Evolutionary conservation across 345 rosid genomes (phyloP).

Genomic region (Stellera chamaejasme): DNA sequence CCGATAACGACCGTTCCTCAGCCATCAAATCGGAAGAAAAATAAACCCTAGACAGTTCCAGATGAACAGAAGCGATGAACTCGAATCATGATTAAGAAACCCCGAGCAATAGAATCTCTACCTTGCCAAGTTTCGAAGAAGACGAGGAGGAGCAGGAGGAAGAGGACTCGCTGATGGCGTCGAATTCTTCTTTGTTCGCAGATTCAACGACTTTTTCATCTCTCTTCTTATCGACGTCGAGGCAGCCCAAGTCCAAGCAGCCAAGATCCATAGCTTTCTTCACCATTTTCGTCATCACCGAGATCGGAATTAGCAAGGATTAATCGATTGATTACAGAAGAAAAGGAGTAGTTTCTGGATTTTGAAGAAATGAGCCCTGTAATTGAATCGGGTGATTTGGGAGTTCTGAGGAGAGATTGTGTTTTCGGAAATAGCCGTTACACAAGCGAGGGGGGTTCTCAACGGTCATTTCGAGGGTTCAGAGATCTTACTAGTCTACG

Average conservation of each 20-base stretch:
- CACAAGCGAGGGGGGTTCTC: background rate
- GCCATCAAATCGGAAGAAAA: background rate
- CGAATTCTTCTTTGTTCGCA: slow-evolving; percentile 15
- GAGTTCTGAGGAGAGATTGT: background rate
- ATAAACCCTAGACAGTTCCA: slow-evolving; percentile 3
- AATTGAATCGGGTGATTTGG: no score
- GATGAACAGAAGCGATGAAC: slow-evolving; percentile 6
- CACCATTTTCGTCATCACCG: background rate
- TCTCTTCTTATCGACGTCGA: slow-evolving; percentile 28
- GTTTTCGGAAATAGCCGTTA: slow-evolving; percentile 24
- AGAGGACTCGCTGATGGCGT: slow-evolving; percentile 15
- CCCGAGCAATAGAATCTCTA: background rate
- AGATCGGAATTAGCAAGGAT: background rate
- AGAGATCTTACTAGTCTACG: no score
- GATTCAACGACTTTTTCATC: slow-evolving; percentile 16
- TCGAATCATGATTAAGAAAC: slow-evolving; percentile 6
- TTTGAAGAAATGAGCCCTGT: background rate
- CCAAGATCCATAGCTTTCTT: slow-evolving; percentile 52
- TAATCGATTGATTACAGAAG: background rate
- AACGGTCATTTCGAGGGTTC: slow-evolving; percentile 15
- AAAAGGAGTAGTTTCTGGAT: background rate
- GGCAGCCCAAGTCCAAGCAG: slow-evolving; percentile 61
- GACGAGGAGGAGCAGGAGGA: no score
- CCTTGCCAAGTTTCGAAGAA: slow-evolving; percentile 46
- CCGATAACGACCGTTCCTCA: background rate